Conservation (phyloP, 2,329 filamentous ascomycete genomes). For the Didymella segeticola region DNA sequence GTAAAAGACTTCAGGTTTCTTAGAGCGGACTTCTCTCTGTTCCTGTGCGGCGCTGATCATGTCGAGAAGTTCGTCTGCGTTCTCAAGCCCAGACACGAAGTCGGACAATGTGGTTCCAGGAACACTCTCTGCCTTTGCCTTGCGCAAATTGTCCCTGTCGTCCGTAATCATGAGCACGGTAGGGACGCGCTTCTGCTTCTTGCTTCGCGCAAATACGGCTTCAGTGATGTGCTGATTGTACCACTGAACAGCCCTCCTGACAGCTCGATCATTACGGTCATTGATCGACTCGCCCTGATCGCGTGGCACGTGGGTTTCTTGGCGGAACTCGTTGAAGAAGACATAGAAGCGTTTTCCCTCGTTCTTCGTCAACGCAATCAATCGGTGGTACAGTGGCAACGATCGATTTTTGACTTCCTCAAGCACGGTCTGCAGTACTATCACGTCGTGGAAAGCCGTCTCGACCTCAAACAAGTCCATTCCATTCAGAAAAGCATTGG, state of each 20-base stretch:
- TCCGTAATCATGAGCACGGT: slow-evolving; percentile 93
- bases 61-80: slow-evolving; percentile 84
- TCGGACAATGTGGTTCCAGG: slow-evolving; percentile 69
- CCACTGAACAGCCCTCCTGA: slow-evolving; percentile 86
- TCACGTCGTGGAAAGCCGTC: slow-evolving; percentile 92
- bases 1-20: slow-evolving; percentile 77
- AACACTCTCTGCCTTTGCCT: slow-evolving; percentile 79
- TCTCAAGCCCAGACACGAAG: slow-evolving; percentile 84
- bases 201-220: slow-evolving; percentile 61
- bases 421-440: slow-evolving; percentile 93
- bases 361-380: slow-evolving; percentile 89
- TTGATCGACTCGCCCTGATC: slow-evolving; percentile 86
- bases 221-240: slow-evolving; percentile 81
- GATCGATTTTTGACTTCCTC: slow-evolving; percentile 96
- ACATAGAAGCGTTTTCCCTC: slow-evolving; percentile 98
- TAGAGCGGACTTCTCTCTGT: slow-evolving; percentile 67
- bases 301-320: slow-evolving; percentile 85
- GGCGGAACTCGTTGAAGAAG: slow-evolving; percentile 97
- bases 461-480: slow-evolving; percentile 98
- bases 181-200: slow-evolving; percentile 65
- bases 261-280: slow-evolving; percentile 92
- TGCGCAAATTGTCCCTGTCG: slow-evolving; percentile 84
- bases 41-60: slow-evolving; percentile 87
- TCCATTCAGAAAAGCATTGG: slow-evolving; percentile 90
- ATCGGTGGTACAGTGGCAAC: slow-evolving; percentile 89